A percentile compares a stretch with the other conserved stretches of the same genome.
phyloP scores from a whole-genome alignment of 2,329 filamentous ascomycete species.

The Cordyceps cateniannulata region DNA sequence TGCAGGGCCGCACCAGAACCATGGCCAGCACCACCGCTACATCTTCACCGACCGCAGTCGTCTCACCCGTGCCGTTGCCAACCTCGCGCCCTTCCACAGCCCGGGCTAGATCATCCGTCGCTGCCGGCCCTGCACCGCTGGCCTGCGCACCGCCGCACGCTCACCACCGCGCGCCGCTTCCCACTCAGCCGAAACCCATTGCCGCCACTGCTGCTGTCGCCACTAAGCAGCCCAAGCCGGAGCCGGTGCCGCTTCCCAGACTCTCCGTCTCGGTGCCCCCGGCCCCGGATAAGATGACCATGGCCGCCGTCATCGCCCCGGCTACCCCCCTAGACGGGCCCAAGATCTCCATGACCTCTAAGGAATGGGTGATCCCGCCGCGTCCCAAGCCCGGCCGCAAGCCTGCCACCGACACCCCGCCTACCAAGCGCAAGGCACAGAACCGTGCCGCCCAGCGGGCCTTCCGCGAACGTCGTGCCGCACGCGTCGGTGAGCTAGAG shows the following conservation, averaged over 20 bases:
- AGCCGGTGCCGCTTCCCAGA: constrained; percentile 20
- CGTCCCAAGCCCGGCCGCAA: constrained; percentile 87
- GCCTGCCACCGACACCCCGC: constrained; percentile 85
- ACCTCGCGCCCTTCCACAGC: constrained; percentile 11
- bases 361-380: constrained; percentile 80
- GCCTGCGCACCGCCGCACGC: constrained; percentile 13
- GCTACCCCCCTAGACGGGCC: constrained; percentile 33
- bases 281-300: constrained; percentile 38
- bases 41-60: constrained; percentile 17
- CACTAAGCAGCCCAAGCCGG: constrained; percentile 19
- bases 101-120: not conserved
- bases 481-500: constrained; percentile 71
- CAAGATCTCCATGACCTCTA: constrained; percentile 62
- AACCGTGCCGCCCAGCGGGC: constrained; percentile 87
- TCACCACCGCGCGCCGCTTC: constrained; percentile 22
- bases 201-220: constrained; percentile 18
- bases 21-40: constrained; percentile 14
- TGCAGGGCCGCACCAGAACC: constrained; percentile 9
- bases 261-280: constrained; percentile 24
- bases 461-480: constrained; percentile 81
- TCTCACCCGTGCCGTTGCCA: constrained; percentile 21
- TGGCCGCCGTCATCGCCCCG: constrained; percentile 41
- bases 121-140: not conserved
- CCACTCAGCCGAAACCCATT: constrained; percentile 21
- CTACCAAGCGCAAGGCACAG: constrained; percentile 89